Evolutionary conservation across 345 rosid genomes (phyloP), one percentile per base, ranked within the genome.

Genomic region (Hevea brasiliensis): DNA sequence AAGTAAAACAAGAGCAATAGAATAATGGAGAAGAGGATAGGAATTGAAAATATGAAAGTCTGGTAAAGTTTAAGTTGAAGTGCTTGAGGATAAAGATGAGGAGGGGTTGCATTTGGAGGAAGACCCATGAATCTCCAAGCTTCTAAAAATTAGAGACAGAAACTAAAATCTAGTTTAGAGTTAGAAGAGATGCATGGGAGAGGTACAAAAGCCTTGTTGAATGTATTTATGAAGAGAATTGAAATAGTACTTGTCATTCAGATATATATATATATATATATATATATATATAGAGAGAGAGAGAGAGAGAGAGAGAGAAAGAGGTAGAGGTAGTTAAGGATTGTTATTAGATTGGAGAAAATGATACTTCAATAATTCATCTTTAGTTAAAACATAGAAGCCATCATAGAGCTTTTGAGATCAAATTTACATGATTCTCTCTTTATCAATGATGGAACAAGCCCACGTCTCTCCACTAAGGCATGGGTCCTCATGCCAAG

Each of bases 41-140:
- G 98, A 73, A 94, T 92, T 60, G 98, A 94, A 81, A 94, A 94
- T 68, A 94, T 94, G 86, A 94, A 94, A 65, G 97, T 97, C 76
- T 92, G 98, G 76, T 92, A 94, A 44, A 94, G 94, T 77, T 90
- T 94, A 10, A 94, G 90, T 81, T 94, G 98, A 77, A 94, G 80
- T 45, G 87, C 96, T 81, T 88, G 91, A 67, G 96, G 89, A 72
- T 94, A 94, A 26, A 86, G 84, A 78, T 90, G 97, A 68, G 97
- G 81, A 60, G 92, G 63, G 64, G 73, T 45, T 74, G 89, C 89
- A 70, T 87, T 60, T 70, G 83, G 87, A 83, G 91, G 87, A 77
- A 80, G 59, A 78, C 87, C 92, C 97, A 92, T 94, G 62, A 57
- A 78, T 32, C 37, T 23, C 27, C 29, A 67, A 71, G 48, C 63